Evolutionary conservation across 371 early-diverging fungal species (phyloP), one percentile per base, ranked within the genome.

Genomic region (Synchytrium microbalum): DNA sequence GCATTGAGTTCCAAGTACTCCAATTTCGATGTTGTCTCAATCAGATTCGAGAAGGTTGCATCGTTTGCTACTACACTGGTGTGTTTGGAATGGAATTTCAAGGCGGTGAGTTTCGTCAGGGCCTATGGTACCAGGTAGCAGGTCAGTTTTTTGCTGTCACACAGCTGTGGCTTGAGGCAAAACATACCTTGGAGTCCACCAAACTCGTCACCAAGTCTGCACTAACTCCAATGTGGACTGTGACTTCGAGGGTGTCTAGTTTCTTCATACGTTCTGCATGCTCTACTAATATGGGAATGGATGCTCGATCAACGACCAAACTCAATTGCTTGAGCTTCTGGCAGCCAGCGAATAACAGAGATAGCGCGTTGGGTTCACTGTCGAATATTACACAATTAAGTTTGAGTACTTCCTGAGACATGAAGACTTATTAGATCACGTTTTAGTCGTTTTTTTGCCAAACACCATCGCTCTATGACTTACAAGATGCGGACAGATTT

Each of bases 371-470:
- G 5, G 69, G 32, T 5, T 68, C 68, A 3, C 69, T 54, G 59
- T 76, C 76, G 54, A 76, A 72, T 14, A 76, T 54, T 2, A 76
- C 76, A 69, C 72, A 71, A 63, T 76, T 76, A 38, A 76, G 58
- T n/a, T n/a, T n/a, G n/a, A n/a, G n/a, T n/a, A n/a, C n/a, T n/a
- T n/a, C n/a, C n/a, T n/a, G n/a, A n/a, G n/a, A n/a, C n/a, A n/a
- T n/a, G n/a, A n/a, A n/a, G n/a, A n/a, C n/a, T n/a, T n/a, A n/a
- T n/a, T n/a, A n/a, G n/a, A n/a, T n/a, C n/a, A n/a, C n/a, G n/a
- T n/a, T n/a, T n/a, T n/a, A n/a, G n/a, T n/a, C n/a, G n/a, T n/a
- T n/a, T n/a, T n/a, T n/a, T n/a, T n/a, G n/a, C n/a, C n/a, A n/a
- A n/a, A n/a, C n/a, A n/a, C n/a, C n/a, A n/a, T n/a, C n/a, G n/a